Conservation (phyloP, 768 basidiomycete species). For the Leucocoprinus sp. region DNA sequence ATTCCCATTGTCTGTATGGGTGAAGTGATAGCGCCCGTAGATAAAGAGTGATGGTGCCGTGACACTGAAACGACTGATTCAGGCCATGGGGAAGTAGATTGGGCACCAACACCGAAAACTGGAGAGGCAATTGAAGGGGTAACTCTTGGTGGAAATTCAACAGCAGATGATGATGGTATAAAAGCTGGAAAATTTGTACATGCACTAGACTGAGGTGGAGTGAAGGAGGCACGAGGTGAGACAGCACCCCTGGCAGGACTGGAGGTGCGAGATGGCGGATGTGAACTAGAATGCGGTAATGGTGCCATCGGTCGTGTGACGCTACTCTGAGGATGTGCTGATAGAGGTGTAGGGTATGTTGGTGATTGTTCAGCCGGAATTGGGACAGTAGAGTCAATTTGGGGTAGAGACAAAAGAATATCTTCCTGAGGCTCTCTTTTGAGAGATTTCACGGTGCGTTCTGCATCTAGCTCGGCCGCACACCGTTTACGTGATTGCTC, state of each 20-base stretch:
- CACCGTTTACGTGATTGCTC: conserved; percentile 38
- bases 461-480: conserved; percentile 34
- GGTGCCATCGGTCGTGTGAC: conserved; percentile 6
- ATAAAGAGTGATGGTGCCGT: conserved; percentile 36
- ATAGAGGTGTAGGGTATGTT: conserved; percentile 13
- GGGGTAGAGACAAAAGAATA: conserved; percentile 22
- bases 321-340: conserved; percentile 12
- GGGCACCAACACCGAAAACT: conserved; percentile 9
- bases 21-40: conserved; percentile 27
- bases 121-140: conserved; percentile 16
- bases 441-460: conserved; percentile 34
- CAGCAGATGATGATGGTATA: conserved; percentile 14
- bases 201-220: conserved; percentile 19
- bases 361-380: conserved; percentile 14
- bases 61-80: conserved; percentile 27
- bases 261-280: conserved; percentile 25
- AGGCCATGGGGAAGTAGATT: conserved; percentile 29
- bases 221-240: conserved; percentile 21
- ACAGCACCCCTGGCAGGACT: conserved; percentile 25
- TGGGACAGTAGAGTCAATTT: conserved; percentile 14
- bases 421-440: conserved; percentile 44
- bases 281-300: conserved; percentile 24
- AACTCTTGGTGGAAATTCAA: conserved; percentile 16
- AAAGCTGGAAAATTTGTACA: conserved; percentile 19
- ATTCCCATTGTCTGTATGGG: conserved; percentile 15